Evolutionary conservation across 768 basidiomycete genomes (phyloP).

Genomic region (Leucocoprinus sp.): DNA sequence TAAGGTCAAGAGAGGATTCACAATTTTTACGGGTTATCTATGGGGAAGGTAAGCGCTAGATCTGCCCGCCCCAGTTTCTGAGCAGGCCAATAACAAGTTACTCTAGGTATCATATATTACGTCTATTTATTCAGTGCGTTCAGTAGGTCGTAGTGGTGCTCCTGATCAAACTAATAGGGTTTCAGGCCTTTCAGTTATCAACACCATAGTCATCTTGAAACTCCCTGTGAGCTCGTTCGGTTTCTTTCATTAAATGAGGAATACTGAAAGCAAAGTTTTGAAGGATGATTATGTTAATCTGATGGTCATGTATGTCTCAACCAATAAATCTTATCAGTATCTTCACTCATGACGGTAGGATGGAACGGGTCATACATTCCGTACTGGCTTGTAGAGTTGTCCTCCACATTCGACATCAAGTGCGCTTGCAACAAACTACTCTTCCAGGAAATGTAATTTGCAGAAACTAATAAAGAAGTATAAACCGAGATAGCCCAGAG

Average conservation of each 20-base stretch:
- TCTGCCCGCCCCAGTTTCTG: not conserved
- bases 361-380: conserved; percentile 10
- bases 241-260: not conserved
- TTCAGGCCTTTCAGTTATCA: conserved; percentile 7
- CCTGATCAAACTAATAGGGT: not conserved
- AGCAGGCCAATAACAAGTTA: not conserved
- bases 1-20: conserved; percentile 10
- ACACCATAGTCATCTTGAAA: conserved; percentile 7
- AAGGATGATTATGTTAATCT: conserved; percentile 8
- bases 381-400: conserved; percentile 9
- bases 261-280: not conserved
- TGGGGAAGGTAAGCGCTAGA: conserved; percentile 7
- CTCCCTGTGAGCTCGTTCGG: conserved; percentile 6
- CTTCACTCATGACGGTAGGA: not conserved
- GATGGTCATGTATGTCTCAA: conserved; percentile 6
- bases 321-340: not conserved
- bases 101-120: conserved; percentile 10
- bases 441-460: not conserved
- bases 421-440: not conserved
- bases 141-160: not conserved
- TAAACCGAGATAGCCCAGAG: not conserved
- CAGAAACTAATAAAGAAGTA: conserved; percentile 1
- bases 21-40: conserved; percentile 10
- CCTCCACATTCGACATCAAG: conserved; percentile 10
- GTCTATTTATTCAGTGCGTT: conserved; percentile 9